These are phyloP conservation scores for Lichtheimia ramosa DNA, from an alignment of 371 early-diverging fungal genomes.

Conservation along the genomic window DNA sequence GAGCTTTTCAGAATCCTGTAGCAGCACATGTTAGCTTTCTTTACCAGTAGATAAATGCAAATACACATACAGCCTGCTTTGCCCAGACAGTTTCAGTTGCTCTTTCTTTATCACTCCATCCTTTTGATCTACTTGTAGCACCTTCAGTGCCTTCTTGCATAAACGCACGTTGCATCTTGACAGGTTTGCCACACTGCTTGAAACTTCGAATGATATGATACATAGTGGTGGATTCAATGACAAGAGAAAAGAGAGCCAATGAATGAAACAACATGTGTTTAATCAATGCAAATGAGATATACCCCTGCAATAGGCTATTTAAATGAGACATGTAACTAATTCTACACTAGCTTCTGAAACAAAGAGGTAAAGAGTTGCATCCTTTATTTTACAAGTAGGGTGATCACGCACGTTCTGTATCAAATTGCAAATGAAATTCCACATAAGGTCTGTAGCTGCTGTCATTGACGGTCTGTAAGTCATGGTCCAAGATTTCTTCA, in stretches of 20 bases:
- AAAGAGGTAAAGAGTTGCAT: too few species aligned
- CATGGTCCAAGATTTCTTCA: constrained; percentile 75
- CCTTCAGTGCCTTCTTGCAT: constrained; percentile 22
- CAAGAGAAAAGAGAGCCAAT: too few species aligned
- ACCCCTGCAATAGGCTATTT: too few species aligned
- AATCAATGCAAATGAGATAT: too few species aligned
- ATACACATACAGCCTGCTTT: constrained; percentile 32
- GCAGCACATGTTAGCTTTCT: neutral
- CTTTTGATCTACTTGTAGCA: constrained; percentile 16
- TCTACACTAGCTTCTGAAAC: too few species aligned
- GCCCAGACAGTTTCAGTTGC: constrained; percentile 50
- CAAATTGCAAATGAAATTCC: constrained; percentile 71
- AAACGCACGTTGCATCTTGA: constrained; percentile 6
- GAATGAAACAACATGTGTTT: too few species aligned
- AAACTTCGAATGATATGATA: too few species aligned
- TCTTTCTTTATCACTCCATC: constrained; percentile 44
- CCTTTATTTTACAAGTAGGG: too few species aligned
- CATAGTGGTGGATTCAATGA: too few species aligned
- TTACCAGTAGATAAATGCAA: neutral
- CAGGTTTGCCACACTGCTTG: neutral
- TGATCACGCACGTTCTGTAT: constrained; percentile 32
- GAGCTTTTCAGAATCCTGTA: constrained; percentile 42
- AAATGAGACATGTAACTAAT: too few species aligned
- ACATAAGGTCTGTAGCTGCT: constrained; percentile 91
- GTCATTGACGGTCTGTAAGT: constrained; percentile 72